Evolutionary conservation across 83 land plant species (phyloP).

Genomic region (Picea engelmannii): DNA sequence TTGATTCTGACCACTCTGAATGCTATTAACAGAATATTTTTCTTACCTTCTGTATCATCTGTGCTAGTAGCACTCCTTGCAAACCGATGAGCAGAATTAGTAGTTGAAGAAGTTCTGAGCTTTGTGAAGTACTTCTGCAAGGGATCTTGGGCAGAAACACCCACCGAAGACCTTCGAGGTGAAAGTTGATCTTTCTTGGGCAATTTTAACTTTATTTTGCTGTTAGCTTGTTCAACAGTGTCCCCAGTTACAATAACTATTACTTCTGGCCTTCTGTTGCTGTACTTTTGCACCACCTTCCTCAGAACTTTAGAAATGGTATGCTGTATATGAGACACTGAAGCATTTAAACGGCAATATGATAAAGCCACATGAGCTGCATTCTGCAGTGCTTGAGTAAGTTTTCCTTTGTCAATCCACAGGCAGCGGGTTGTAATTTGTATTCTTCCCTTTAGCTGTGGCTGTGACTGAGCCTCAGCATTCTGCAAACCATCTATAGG

Average conservation of each 20-base stretch:
- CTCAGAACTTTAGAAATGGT: constrained; percentile 26
- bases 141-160: not conserved
- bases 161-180: not conserved
- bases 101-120: not conserved
- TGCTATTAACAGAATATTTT: not conserved
- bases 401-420: constrained; percentile 43
- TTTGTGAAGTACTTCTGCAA: not conserved
- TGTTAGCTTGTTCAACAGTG: not conserved
- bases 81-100: not conserved
- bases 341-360: constrained; percentile 32
- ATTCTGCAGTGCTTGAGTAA: constrained; percentile 29
- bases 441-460: constrained; percentile 32
- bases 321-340: constrained; percentile 28
- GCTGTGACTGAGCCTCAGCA: constrained; percentile 16
- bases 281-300: constrained; percentile 46
- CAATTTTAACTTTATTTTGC: not conserved
- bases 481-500: constrained; percentile 20
- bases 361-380: constrained; percentile 43
- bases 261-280: constrained; percentile 46
- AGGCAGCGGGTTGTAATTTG: constrained; percentile 52
- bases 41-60: constrained; percentile 7
- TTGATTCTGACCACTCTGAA: not conserved
- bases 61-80: not conserved
- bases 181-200: not conserved
- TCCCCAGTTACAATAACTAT: constrained; percentile 44